A percentile compares a stretch with the other conserved stretches of the same genome.
Evolutionary conservation across 2,329 filamentous ascomycete species (phyloP).

Genomic region (Penicillium sp.): DNA sequence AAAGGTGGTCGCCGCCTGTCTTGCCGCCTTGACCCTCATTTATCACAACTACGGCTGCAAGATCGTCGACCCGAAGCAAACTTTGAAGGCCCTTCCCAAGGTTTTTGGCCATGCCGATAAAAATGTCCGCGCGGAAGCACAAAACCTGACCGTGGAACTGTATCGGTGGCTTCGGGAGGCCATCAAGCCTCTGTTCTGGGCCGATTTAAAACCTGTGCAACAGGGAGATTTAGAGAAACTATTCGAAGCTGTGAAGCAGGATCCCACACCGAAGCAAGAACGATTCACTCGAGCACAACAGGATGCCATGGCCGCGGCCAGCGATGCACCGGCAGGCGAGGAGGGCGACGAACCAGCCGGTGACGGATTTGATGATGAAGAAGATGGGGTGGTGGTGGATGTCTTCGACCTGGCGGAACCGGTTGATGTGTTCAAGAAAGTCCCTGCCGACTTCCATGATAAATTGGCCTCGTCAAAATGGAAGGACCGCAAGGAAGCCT

Average conservation of each 20-base stretch:
- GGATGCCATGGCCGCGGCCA: constrained; percentile 71
- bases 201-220: constrained; percentile 89
- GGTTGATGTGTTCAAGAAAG: constrained; percentile 77
- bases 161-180: constrained; percentile 97
- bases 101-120: constrained; percentile 96
- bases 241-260: constrained; percentile 89
- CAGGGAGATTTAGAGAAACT: constrained; percentile 90
- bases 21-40: constrained; percentile 75
- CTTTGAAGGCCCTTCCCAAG: constrained; percentile 83
- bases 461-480: constrained; percentile 87
- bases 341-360: constrained; percentile 46
- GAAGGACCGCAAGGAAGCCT: constrained; percentile 95
- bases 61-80: constrained; percentile 85
- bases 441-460: constrained; percentile 79
- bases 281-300: constrained; percentile 85
- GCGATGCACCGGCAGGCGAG: constrained; percentile 57
- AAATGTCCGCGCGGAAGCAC: constrained; percentile 91
- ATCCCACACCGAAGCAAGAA: constrained; percentile 84
- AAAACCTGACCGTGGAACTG: constrained; percentile 85
- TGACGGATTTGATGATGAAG: constrained; percentile 56
- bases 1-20: constrained; percentile 75
- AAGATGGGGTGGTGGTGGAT: constrained; percentile 68
- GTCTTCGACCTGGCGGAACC: constrained; percentile 79
- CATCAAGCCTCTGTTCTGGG: constrained; percentile 98
- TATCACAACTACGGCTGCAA: constrained; percentile 96